Base-by-base conservation (phyloP, 176 grass and related monocot species). In the Canna indica region DNA sequence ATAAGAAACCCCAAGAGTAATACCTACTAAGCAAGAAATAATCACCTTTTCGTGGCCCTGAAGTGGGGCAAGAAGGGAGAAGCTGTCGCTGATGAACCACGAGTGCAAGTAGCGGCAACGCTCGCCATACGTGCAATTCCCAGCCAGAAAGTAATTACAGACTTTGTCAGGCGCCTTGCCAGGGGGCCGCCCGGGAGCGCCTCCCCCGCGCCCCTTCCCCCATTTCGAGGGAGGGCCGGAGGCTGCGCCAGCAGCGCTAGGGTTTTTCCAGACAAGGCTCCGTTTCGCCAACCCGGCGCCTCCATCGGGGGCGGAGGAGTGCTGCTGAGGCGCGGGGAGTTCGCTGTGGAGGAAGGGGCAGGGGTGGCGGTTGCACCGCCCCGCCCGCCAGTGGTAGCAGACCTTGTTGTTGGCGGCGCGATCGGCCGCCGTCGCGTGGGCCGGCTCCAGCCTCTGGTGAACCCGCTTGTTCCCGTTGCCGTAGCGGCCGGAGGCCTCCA, bases 331-430 rank as follows among this genome's bases (percentile, higher is more conserved):
- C 18, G 47, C 39, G 5, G 76, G 78, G 17, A 82, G 81, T 77
- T 99, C 90, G 80, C 95, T 94, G 30, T 99, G 95, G 46, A 99
- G 90, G 78, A 72, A 99, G 36, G 86, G 77, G 82, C 95, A 99
- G 14, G 86, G 90, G 82, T 90, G 88, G 60, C 90, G 90, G 31
- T 82, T 99, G 82, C 95, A 99, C 35, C 84, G 86, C 54, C 95
- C 95, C 1, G 85, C 87, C 63, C 79, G 84, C 95, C 95, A 99
- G 59, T 81, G 83, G 73, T 67, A 82, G 82, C 95, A 99, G 47
- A 99, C 90, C 73, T 78, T 90, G n/a, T 78, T 92, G n/a, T 79
- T 72, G 6, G 48, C 42, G 34, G 57, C 27, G 47, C 29, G 59
- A 62, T 32, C 74, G 26, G 68, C 75, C 0, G 76, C 78, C 7